Evolutionary conservation across 1,284 basidiomycete genomes (phyloP), one percentile per base, ranked within the genome.

Genomic region (Sanghuangporus weigelae): DNA sequence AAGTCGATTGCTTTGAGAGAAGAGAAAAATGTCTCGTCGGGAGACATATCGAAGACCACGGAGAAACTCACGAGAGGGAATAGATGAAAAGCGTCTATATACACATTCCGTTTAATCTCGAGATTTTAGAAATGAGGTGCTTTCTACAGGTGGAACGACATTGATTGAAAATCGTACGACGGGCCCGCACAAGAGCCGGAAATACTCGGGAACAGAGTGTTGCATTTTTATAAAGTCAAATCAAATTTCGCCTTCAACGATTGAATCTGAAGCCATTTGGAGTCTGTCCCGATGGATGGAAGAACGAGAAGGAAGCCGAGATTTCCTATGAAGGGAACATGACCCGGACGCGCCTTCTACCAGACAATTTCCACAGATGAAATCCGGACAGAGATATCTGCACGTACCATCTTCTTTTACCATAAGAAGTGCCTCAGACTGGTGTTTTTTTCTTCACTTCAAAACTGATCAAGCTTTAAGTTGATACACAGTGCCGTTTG

Each of bases 111-210:
- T 46, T 2, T n/a, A 7, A 5, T 16, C 44, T 19, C 44, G n/a
- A 42, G n/a, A 51, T 23, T 26, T 51, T 51, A 51, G 49, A 51
- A 51, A 51, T 51, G 49, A 51, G n/a, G 49, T 51, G 49, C 49
- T 26, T 51, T 51, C 21, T 26, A 51, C 19, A 51, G 49, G 49
- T 51, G 49, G 49, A 51, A 51, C 49, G 8, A 51, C 49, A 51
- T 51, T 51, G 49, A 23, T 23, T 51, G 21, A n/a, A 16, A 51
- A 31, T 51, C 49, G 49, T 51, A 51, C 49, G 21, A 51, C 26
- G 49, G 49, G 4, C 7, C 10, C 19, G 49, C 12, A 3, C 21
- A 51, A 8, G 49, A 21, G 26, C 49, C 49, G 49, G 49, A 51
- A 31, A 51, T 31, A 51, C 19, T 51, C 49, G 49, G 49, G 21